Conservation (phyloP, 176 grass and related monocot species). For the Tuctoria greenei region DNA sequence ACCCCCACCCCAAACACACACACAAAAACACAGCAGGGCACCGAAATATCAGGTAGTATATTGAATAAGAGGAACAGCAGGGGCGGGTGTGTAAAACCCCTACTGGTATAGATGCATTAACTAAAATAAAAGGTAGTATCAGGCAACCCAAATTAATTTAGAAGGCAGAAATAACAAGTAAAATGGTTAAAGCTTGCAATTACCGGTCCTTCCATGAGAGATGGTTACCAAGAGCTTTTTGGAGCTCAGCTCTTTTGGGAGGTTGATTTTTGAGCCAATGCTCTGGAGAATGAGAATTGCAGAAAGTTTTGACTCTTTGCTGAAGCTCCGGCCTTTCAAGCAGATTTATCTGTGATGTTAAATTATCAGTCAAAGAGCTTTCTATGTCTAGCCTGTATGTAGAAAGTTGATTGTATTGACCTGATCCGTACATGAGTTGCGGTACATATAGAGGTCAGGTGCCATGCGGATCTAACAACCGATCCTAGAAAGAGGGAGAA, state of each 20-base stretch:
- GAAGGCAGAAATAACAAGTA: constrained; percentile 18
- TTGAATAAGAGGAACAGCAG: no score
- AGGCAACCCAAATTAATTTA: constrained; percentile 17
- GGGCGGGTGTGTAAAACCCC: no score
- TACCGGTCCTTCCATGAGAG: constrained; percentile 98
- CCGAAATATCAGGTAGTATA: neutral
- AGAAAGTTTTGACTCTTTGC: constrained; percentile 81
- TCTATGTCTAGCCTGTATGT: constrained; percentile 16
- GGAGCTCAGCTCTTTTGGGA: constrained; percentile 94
- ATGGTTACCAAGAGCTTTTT: constrained; percentile 98
- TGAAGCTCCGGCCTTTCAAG: constrained; percentile 90
- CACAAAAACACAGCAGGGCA: neutral
- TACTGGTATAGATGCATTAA: no score
- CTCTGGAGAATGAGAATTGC: constrained; percentile 67
- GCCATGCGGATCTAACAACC: no score
- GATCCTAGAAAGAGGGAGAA: no score
- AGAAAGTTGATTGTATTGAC: no score
- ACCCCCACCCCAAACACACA: no score
- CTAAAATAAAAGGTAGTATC: constrained; percentile 5
- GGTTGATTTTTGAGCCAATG: constrained; percentile 94
- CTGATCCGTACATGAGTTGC: no score
- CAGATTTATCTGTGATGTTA: constrained; percentile 79
- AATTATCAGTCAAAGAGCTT: constrained; percentile 17
- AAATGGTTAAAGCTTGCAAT: constrained; percentile 34
- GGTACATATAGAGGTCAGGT: no score